A percentile compares a stretch with the other conserved stretches of the same genome.
phyloP scores from a whole-genome alignment of 768 basidiomycete species.

The Amanita rimosa region DNA sequence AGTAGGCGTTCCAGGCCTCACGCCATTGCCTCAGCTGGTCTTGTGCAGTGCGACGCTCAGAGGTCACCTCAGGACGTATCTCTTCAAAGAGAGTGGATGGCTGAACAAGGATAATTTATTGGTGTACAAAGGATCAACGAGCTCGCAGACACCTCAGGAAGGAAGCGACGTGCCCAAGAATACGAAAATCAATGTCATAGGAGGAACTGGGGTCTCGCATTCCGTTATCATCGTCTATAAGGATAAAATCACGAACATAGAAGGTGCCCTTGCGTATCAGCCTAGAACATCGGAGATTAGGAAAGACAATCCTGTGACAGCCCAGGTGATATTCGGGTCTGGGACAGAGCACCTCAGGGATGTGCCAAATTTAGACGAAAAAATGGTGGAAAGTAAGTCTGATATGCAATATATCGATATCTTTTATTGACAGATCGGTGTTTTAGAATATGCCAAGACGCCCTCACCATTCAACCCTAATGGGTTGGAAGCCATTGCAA shows the following conservation, averaged over 20 bases:
- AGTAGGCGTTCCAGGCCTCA: neutral
- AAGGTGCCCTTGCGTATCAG: conserved; percentile 27
- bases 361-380: conserved; percentile 10
- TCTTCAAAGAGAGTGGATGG: conserved; percentile 52
- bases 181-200: conserved; percentile 9
- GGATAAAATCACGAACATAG: conserved; percentile 44
- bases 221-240: conserved; percentile 53
- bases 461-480: conserved; percentile 44
- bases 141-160: neutral
- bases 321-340: conserved; percentile 11
- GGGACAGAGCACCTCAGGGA: conserved; percentile 9
- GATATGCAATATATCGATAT: neutral
- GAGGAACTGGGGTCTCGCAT: conserved; percentile 25
- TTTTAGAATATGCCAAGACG: conserved; percentile 31
- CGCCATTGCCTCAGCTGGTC: conserved; percentile 43
- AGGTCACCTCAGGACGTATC: conserved; percentile 36
- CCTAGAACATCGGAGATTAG: conserved; percentile 10
- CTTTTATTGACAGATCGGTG: conserved; percentile 8
- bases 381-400: conserved; percentile 14
- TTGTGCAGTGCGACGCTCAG: conserved; percentile 65
- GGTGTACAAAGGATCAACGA: conserved; percentile 23
- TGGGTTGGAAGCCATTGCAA: conserved; percentile 57
- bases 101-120: conserved; percentile 30
- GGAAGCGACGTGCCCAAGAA: neutral
- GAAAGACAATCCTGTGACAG: conserved; percentile 10